Conservation (phyloP, 371 early-diverging fungal genomes). For the Syncephalastrum racemosum region DNA sequence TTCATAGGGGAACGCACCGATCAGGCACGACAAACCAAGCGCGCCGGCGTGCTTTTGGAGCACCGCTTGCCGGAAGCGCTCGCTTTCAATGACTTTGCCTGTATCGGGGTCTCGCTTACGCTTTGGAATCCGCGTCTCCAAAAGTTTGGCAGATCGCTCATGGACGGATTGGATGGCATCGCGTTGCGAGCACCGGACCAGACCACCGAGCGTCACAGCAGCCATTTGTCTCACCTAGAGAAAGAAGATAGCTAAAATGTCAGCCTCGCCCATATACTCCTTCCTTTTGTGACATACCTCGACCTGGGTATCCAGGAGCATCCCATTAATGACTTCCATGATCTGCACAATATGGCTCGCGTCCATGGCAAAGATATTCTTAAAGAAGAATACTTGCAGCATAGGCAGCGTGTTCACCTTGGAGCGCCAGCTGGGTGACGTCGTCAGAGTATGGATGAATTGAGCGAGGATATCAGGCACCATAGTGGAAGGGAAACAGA, state of each 20-base stretch:
- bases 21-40: conserved; percentile 81
- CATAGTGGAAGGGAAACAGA: conserved; percentile 58
- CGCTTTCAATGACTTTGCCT: conserved; percentile 48
- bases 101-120: conserved; percentile 39
- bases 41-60: conserved; percentile 85
- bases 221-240: conserved; percentile 79
- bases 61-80: conserved; percentile 58
- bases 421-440: conserved; percentile 72
- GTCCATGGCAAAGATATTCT: conserved; percentile 64
- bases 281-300: conserved; percentile 49
- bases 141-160: conserved; percentile 29
- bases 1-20: conserved; percentile 90
- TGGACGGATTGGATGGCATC: conserved; percentile 65
- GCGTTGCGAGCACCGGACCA: conserved; percentile 84
- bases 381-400: conserved; percentile 79
- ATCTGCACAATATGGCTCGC: conserved; percentile 51
- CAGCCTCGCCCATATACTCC: background rate
- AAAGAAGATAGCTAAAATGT: conserved; percentile 3
- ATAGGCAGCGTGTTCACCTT: conserved; percentile 71
- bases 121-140: conserved; percentile 44
- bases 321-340: conserved; percentile 60
- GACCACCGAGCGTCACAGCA: conserved; percentile 77
- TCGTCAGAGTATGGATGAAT: conserved; percentile 55
- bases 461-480: conserved; percentile 53
- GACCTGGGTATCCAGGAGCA: conserved; percentile 75